Conservation (phyloP, 2,329 filamentous ascomycete species). For the Pseudocercospora cruenta region DNA sequence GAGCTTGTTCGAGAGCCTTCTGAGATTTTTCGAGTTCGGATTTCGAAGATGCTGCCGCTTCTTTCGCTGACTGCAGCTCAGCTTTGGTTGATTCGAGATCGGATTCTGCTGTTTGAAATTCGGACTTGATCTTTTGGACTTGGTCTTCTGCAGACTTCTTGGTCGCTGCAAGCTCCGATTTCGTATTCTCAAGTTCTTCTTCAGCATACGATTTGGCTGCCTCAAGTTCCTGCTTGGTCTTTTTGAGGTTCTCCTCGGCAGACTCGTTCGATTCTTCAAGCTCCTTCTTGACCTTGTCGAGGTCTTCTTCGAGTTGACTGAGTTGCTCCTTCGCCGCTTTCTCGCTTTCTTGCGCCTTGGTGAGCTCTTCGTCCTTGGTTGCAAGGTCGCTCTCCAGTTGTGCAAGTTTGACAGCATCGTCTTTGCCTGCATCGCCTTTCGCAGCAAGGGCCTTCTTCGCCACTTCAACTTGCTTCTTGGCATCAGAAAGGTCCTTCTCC, state of each 20-base stretch:
- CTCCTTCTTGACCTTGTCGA: slow-evolving; percentile 16
- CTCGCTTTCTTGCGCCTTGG: slow-evolving; percentile 15
- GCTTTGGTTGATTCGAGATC: neutral
- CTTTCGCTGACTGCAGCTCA: neutral
- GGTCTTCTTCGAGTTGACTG: slow-evolving; percentile 10
- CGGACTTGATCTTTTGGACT: no score
- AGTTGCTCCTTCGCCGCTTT: slow-evolving; percentile 21
- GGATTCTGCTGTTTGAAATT: no score
- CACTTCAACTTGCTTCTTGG: slow-evolving; percentile 18
- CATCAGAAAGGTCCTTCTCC: slow-evolving; percentile 14
- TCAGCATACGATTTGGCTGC: slow-evolving; percentile 7
- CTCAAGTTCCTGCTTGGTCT: slow-evolving; percentile 18
- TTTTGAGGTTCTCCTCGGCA: slow-evolving; percentile 22
- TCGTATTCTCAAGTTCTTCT: slow-evolving; percentile 3
- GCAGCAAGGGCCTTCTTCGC: slow-evolving; percentile 4
- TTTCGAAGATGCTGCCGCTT: neutral
- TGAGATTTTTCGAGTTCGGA: neutral
- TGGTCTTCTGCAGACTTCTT: neutral
- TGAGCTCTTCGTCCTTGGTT: slow-evolving; percentile 13
- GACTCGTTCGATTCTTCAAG: slow-evolving; percentile 13
- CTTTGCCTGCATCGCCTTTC: neutral
- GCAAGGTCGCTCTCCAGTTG: slow-evolving; percentile 1
- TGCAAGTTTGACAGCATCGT: slow-evolving; percentile 1
- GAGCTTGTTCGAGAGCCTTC: neutral
- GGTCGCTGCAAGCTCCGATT: slow-evolving; percentile 10